Conservation (phyloP, 2,329 filamentous ascomycete genomes). For the Penicillium sp. region DNA sequence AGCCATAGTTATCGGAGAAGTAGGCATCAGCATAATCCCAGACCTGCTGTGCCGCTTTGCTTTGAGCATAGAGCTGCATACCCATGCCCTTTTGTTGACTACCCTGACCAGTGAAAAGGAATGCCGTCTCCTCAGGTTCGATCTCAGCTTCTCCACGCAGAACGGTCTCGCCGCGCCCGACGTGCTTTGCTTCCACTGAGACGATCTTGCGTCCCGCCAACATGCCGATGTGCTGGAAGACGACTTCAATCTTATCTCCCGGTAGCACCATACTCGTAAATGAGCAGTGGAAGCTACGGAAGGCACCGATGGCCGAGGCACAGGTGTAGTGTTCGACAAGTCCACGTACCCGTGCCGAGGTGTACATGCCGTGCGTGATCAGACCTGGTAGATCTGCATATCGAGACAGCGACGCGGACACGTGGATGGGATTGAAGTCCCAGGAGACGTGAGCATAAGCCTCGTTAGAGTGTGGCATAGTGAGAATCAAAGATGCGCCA, state of each 20-base stretch:
- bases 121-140: background rate
- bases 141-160: slow-evolving; percentile 90
- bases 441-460: slow-evolving; percentile 94
- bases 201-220: slow-evolving; percentile 72
- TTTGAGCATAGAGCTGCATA: background rate
- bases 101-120: background rate
- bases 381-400: slow-evolving; percentile 91
- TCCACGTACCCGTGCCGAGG: slow-evolving; percentile 65
- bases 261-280: slow-evolving; percentile 96
- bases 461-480: slow-evolving; percentile 60
- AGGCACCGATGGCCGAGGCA: slow-evolving; percentile 90
- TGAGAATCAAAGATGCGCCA: background rate
- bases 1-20: background rate
- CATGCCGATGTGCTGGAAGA: slow-evolving; percentile 47
- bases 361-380: slow-evolving; percentile 98
- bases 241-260: slow-evolving; percentile 82
- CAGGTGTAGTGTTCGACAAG: background rate
- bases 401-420: slow-evolving; percentile 91
- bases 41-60: background rate
- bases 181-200: slow-evolving; percentile 62
- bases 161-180: slow-evolving; percentile 90
- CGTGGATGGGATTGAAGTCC: slow-evolving; percentile 96
- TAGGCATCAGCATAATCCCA: background rate
- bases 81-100: background rate
- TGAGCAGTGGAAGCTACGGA: slow-evolving; percentile 88